Percentiles rank a stretch among this genome's conserved stretches.
These are phyloP conservation scores for Serendipita indica DNA, from an alignment of 768 basidiomycete genomes.

Conservation along the genomic window DNA sequence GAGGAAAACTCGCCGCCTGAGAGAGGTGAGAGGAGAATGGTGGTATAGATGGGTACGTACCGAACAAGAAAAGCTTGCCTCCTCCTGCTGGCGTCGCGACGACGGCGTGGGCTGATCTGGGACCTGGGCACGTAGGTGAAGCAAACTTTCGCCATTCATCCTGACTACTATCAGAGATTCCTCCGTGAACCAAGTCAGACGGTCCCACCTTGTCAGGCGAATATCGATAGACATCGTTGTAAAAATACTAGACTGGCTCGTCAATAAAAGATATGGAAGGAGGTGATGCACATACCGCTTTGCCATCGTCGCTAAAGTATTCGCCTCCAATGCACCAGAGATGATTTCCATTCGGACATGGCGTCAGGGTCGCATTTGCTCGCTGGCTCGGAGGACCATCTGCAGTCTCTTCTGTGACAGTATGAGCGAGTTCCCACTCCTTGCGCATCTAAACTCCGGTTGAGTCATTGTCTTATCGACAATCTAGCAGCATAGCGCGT, in stretches of 20 bases:
- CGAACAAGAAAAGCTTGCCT: conserved; percentile 74
- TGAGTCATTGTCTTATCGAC: background rate
- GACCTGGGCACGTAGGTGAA: conserved; percentile 73
- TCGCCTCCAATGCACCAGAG: conserved; percentile 80
- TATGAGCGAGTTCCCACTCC: conserved; percentile 73
- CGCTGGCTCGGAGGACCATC: conserved; percentile 70
- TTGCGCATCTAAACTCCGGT: conserved; percentile 48
- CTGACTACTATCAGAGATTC: conserved; percentile 22
- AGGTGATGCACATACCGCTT: conserved; percentile 38
- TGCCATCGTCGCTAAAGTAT: conserved; percentile 75
- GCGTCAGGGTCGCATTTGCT: conserved; percentile 67
- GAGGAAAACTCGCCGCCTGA: conserved; percentile 78
- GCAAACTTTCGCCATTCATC: conserved; percentile 85
- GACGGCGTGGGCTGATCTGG: conserved; percentile 75
- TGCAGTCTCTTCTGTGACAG: conserved; percentile 72
- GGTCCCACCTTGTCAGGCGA: conserved; percentile 54
- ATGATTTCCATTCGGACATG: conserved; percentile 67
- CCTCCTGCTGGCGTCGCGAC: conserved; percentile 61
- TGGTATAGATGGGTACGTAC: conserved; percentile 23
- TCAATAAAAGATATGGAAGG: background rate
- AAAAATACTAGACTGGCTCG: conserved; percentile 45
- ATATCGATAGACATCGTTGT: conserved; percentile 79
- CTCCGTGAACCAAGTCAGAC: background rate
- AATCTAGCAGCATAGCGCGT: conserved; percentile 13
- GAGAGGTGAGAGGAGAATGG: conserved; percentile 6